Base-by-base conservation (phyloP, 495 filamentous ascomycete species). In the Neurospora discreta region DNA sequence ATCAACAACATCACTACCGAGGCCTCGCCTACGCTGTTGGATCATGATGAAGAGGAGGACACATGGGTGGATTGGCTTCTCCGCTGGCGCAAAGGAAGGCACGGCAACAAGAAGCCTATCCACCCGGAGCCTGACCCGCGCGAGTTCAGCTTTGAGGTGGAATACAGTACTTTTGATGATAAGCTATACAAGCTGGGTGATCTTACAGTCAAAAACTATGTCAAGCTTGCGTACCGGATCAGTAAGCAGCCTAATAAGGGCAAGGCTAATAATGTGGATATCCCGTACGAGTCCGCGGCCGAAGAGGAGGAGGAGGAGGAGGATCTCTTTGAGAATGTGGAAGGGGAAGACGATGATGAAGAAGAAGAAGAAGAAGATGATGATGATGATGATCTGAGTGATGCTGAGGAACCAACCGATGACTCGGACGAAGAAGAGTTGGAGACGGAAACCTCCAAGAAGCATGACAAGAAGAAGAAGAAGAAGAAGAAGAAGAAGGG, bases 141-240 rank as follows among this genome's bases (percentile, higher is more conserved):
- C 73, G 81, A 85, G 41, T 92, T 97, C 78, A 74, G 85, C 38
- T 99, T 86, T 78, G 86, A 97, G 76, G 83, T 98, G 58, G 95
- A 97, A 81, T 98, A 99, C 78, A 86, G 89, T 76, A 97, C 93
- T 0, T 89, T 84, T 67, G 83, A 87, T 38, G 96, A 97, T 77
- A 84, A 89, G 43, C 78, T 90, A 1, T 98, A 92, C 77, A 86
- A 85, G 71, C 81, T 98, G 80, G 82, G 88, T 60, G 95, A 98
- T 76, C 81, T 99, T 80, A 98, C 94, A 2, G 93, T 97, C 68
- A 87, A 86, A 71, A 96, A 88, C 76, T 92, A 91, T 74, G 83
- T 98, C 46, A 82, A 90, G 40, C 85, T 99, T 20, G 95, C 95
- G 5, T 84, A 86, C 39, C 84, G 90, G 68, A 97, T 98, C 71